Percentiles rank a stretch among this genome's conserved stretches.
These are phyloP conservation scores for Pestalotiopsis sp. DNA, from an alignment of 2,329 filamentous ascomycete species.

Conservation along the genomic window DNA sequence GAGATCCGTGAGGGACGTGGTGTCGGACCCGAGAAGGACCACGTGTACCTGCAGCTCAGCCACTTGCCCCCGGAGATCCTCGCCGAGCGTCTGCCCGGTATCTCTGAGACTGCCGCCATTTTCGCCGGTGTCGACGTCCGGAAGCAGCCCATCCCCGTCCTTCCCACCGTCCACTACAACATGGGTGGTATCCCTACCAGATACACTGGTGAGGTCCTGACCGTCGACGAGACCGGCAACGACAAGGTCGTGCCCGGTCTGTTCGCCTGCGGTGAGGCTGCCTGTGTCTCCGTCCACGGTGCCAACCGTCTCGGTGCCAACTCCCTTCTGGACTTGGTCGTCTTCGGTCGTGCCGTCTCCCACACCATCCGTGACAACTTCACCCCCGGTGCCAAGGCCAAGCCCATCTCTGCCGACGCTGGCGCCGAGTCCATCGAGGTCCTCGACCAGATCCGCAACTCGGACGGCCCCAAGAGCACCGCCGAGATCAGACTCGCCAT, in stretches of 20 bases:
- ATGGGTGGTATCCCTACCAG: constrained; percentile 99
- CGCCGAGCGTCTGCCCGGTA: constrained; percentile 95
- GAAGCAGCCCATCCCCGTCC: constrained; percentile 94
- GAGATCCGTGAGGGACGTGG: constrained; percentile 97
- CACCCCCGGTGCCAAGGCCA: constrained; percentile 78
- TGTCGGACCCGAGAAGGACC: constrained; percentile 95
- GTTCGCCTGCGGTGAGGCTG: constrained; percentile 95
- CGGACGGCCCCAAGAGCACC: constrained; percentile 84
- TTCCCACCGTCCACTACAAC: constrained; percentile 98
- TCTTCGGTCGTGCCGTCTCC: constrained; percentile 95
- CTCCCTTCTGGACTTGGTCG: constrained; percentile 95
- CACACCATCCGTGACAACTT: constrained; percentile 97
- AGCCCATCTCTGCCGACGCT: constrained; percentile 80
- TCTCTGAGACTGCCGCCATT: constrained; percentile 96
- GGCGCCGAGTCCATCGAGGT: constrained; percentile 85
- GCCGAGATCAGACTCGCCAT: constrained; percentile 87
- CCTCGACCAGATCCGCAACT: constrained; percentile 83
- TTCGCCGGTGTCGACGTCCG: constrained; percentile 96
- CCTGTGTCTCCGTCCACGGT: constrained; percentile 96
- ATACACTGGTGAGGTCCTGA: constrained; percentile 95
- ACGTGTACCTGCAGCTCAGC: constrained; percentile 97
- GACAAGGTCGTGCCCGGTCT: constrained; percentile 94
- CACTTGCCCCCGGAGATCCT: constrained; percentile 91
- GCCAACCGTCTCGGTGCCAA: constrained; percentile 98
- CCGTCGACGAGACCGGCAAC: constrained; percentile 80